Evolutionary conservation across 2,329 filamentous ascomycete species (phyloP).

Genomic region (Colletotrichum cuscutae): DNA sequence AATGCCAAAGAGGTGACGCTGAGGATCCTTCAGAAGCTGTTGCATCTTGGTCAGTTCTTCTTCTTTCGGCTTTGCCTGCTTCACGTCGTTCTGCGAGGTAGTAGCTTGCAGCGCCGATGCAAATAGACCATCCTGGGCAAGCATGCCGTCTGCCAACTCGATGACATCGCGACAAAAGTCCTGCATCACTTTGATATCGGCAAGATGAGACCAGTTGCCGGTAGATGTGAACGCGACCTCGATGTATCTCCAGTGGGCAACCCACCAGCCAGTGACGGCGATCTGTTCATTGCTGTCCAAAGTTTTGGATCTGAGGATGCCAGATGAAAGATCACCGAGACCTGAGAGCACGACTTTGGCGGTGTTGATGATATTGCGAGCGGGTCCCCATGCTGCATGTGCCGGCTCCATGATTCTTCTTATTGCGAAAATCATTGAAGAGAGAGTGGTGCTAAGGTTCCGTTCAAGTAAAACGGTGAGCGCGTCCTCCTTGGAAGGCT

Average conservation of each 20-base stretch:
- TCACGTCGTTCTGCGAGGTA: background rate
- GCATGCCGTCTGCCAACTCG: conserved; percentile 87
- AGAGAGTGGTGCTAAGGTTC: conserved; percentile 54
- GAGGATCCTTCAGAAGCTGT: conserved; percentile 71
- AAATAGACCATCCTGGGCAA: conserved; percentile 87
- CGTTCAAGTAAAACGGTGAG: conserved; percentile 57
- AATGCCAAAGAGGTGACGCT: conserved; percentile 72
- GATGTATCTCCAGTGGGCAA: conserved; percentile 82
- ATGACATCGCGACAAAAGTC: conserved; percentile 96
- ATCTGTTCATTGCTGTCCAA: conserved; percentile 71
- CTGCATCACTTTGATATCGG: conserved; percentile 83
- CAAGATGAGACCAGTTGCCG: conserved; percentile 81
- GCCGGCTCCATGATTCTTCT: conserved; percentile 46
- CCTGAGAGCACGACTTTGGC: conserved; percentile 66
- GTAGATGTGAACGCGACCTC: conserved; percentile 82
- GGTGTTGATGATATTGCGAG: conserved; percentile 66
- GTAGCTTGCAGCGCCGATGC: conserved; percentile 68
- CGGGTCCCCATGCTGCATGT: conserved; percentile 64
- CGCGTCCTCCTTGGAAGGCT: conserved; percentile 64
- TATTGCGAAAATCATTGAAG: conserved; percentile 53
- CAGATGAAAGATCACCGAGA: conserved; percentile 65
- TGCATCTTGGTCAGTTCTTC: conserved; percentile 49
- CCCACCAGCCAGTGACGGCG: conserved; percentile 83
- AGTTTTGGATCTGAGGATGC: conserved; percentile 64
- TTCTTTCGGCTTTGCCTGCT: conserved; percentile 43